Evolutionary conservation across 805 yeast species (phyloP).

Genomic region (Monosporozyma servazzii): DNA sequence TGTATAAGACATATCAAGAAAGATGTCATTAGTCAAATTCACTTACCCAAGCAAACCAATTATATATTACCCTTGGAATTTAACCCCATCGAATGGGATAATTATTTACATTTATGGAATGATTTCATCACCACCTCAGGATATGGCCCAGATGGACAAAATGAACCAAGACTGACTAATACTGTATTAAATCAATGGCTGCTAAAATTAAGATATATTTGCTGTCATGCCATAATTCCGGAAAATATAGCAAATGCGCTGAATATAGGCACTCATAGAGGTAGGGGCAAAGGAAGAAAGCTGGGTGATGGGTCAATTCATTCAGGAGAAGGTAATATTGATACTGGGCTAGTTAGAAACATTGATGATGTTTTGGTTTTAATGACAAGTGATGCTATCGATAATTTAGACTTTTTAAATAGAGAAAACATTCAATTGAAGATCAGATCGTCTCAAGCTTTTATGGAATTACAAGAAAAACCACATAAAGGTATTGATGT

Average conservation of each 20-base stretch:
- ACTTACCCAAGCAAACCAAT: constrained; percentile 70
- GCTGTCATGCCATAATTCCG: constrained; percentile 61
- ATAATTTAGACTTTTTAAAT: constrained; percentile 41
- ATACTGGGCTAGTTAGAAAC: constrained; percentile 11
- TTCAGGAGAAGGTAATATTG: neutral
- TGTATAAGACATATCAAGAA: constrained; percentile 66
- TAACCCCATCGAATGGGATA: constrained; percentile 75
- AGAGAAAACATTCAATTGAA: constrained; percentile 37
- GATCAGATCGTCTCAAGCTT: constrained; percentile 58
- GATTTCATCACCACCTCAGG: constrained; percentile 53
- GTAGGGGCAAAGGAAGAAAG: neutral
- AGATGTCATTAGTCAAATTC: constrained; percentile 69
- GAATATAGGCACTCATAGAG: neutral
- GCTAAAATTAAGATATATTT: constrained; percentile 58
- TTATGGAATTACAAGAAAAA: constrained; percentile 44
- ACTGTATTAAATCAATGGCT: constrained; percentile 62
- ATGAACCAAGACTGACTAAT: constrained; percentile 45
- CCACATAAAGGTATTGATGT: constrained; percentile 43
- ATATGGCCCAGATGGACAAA: constrained; percentile 38
- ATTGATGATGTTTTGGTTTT: constrained; percentile 60
- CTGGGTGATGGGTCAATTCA: constrained; percentile 4
- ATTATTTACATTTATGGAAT: constrained; percentile 56
- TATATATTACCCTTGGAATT: constrained; percentile 64
- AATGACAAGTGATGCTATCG: constrained; percentile 50
- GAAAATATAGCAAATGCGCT: constrained; percentile 9